Evolutionary conservation across 2,329 filamentous ascomycete species (phyloP).

Genomic region (Claviceps digitariae): DNA sequence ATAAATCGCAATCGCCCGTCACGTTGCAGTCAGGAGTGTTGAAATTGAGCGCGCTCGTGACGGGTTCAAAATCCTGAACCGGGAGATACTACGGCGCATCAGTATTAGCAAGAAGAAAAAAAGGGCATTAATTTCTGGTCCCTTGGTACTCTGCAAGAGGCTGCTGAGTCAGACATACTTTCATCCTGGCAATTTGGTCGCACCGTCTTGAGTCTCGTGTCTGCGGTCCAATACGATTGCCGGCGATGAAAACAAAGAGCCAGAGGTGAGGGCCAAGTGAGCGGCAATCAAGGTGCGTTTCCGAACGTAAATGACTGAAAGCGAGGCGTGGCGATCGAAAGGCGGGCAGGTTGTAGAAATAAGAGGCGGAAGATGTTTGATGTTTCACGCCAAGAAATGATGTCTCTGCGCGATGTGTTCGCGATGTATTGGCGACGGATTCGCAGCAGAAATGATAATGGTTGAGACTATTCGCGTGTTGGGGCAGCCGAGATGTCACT

Average conservation of each 20-base stretch:
- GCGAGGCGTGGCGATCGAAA: background rate
- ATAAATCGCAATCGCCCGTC: constrained; percentile 86
- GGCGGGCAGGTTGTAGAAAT: constrained; percentile 1
- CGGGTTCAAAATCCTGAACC: constrained; percentile 77
- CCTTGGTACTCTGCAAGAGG: background rate
- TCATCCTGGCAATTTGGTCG: constrained; percentile 19
- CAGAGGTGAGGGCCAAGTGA: background rate
- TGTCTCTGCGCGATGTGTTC: background rate
- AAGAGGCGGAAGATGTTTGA: background rate
- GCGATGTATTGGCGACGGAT: too few relatives aligned
- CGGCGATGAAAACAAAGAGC: background rate
- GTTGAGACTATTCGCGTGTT: background rate
- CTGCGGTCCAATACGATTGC: background rate
- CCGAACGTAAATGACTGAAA: background rate
- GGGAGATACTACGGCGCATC: constrained; percentile 60
- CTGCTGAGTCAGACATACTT: constrained; percentile 16
- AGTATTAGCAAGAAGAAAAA: constrained; percentile 1
- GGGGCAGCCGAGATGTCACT: constrained; percentile 3
- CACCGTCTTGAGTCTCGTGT: background rate
- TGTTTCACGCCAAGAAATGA: background rate
- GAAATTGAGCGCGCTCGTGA: constrained; percentile 89
- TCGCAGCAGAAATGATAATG: background rate
- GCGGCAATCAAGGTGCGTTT: background rate
- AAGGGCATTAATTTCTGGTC: background rate
- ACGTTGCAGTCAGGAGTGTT: constrained; percentile 87